These are phyloP conservation scores for Quercus wislizeni DNA, from an alignment of 306 rosid species.

Conservation along the genomic window DNA sequence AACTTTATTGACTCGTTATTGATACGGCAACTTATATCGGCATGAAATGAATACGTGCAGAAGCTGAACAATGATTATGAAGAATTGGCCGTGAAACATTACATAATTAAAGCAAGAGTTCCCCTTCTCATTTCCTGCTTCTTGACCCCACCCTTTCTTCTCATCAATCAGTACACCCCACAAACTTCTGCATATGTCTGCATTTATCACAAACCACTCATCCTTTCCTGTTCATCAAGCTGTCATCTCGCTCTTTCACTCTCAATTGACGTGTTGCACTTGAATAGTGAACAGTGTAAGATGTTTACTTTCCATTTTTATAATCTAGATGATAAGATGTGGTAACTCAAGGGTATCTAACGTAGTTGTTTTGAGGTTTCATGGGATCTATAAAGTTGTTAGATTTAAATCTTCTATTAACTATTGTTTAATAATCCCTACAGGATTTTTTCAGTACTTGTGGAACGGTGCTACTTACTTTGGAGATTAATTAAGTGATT, in stretches of 20 bases:
- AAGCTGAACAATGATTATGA: constrained; percentile 19
- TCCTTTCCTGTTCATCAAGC: neutral
- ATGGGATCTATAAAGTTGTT: too few relatives aligned
- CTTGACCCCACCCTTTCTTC: neutral
- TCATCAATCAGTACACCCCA: neutral
- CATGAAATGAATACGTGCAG: neutral
- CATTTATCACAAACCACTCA: constrained; percentile 6
- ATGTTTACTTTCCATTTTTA: too few relatives aligned
- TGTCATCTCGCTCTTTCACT: neutral
- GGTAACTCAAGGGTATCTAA: too few relatives aligned
- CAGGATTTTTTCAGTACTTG: too few relatives aligned
- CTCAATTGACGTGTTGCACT: neutral
- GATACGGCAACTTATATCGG: neutral
- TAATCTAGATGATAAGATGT: too few relatives aligned
- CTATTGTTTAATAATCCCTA: too few relatives aligned
- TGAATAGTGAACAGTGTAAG: too few relatives aligned
- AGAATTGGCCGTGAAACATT: constrained; percentile 10
- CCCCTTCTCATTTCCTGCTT: neutral
- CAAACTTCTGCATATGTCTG: neutral
- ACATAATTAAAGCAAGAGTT: constrained; percentile 19
- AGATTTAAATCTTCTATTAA: too few relatives aligned
- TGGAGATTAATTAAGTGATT: too few relatives aligned
- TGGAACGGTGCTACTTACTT: too few relatives aligned
- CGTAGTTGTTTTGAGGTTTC: too few relatives aligned
- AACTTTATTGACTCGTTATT: neutral